phyloP scores from a whole-genome alignment of 768 basidiomycete genomes.

The Mrakia gelida region DNA sequence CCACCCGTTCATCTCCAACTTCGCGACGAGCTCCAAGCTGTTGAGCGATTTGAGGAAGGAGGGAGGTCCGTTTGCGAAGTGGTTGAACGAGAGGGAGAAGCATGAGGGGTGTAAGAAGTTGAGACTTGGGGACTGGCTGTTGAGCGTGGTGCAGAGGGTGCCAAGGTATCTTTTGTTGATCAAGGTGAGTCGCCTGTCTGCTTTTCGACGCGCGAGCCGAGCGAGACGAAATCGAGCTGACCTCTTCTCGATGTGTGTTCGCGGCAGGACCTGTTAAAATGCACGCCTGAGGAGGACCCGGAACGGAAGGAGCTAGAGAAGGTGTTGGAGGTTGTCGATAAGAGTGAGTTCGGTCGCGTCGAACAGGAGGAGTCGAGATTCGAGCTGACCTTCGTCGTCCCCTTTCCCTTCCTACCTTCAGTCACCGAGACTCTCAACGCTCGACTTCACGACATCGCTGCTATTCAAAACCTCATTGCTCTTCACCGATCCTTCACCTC shows the following conservation, averaged over 20 bases:
- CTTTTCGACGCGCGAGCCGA: too few species aligned
- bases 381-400: slow-evolving; percentile 25
- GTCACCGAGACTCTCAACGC: slow-evolving; percentile 74
- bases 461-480: slow-evolving; percentile 68
- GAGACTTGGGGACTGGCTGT: slow-evolving; percentile 74
- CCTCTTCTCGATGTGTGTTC: too few species aligned
- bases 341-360: slow-evolving; percentile 53
- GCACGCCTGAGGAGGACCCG: slow-evolving; percentile 61
- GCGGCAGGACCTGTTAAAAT: slow-evolving; percentile 59
- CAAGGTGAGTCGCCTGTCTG: slow-evolving; percentile 46
- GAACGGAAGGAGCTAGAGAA: slow-evolving; percentile 61
- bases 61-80: slow-evolving; percentile 55
- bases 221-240: too few species aligned
- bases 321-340: slow-evolving; percentile 64
- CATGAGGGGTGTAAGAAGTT: slow-evolving; percentile 69
- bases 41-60: slow-evolving; percentile 51
- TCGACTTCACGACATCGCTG: slow-evolving; percentile 70
- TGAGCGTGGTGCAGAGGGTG: slow-evolving; percentile 81
- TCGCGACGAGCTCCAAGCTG: slow-evolving; percentile 61
- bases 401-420: slow-evolving; percentile 38
- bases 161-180: slow-evolving; percentile 79
- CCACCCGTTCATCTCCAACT: slow-evolving; percentile 76
- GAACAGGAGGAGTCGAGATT: slow-evolving; percentile 14
- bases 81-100: slow-evolving; percentile 61
- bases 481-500: slow-evolving; percentile 72